A percentile compares a stretch with the other conserved stretches of the same genome.
Conservation (phyloP, 2,329 filamentous ascomycete species). For the Fusarium sp. region DNA sequence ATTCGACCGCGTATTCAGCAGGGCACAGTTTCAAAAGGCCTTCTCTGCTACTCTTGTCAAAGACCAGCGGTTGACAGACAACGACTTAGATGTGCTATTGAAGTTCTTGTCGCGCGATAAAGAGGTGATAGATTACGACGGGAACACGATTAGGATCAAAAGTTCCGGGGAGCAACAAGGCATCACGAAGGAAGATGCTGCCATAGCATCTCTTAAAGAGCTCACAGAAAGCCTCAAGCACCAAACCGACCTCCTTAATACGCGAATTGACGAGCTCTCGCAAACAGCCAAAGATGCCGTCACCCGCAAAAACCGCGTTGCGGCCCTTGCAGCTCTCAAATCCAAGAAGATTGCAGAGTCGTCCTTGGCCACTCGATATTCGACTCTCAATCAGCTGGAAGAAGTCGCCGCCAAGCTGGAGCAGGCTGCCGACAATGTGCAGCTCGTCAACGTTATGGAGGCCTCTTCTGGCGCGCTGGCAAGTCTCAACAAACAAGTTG, state of each 20-base stretch:
- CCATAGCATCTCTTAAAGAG: constrained; percentile 85
- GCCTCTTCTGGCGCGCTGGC: constrained; percentile 78
- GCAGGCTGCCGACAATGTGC: constrained; percentile 85
- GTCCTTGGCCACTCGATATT: constrained; percentile 76
- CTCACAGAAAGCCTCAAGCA: constrained; percentile 79
- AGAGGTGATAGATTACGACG: constrained; percentile 68
- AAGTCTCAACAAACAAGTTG: constrained; percentile 79
- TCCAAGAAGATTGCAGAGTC: constrained; percentile 85
- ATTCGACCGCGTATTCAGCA: constrained; percentile 76
- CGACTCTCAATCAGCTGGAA: constrained; percentile 83
- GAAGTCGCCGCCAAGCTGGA: constrained; percentile 85
- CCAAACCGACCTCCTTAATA: constrained; percentile 74
- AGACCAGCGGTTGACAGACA: constrained; percentile 65
- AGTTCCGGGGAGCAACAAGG: constrained; percentile 58
- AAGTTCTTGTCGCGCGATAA: constrained; percentile 77
- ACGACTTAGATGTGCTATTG: constrained; percentile 77
- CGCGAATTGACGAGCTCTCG: constrained; percentile 74
- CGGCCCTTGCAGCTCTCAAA: constrained; percentile 81
- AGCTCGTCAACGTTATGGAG: constrained; percentile 85
- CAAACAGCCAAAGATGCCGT: constrained; percentile 77
- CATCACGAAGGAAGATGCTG: constrained; percentile 82
- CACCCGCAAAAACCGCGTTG: constrained; percentile 75
- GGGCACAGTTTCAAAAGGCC: constrained; percentile 69
- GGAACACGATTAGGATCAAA: constrained; percentile 80
- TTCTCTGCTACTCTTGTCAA: constrained; percentile 66